Evolutionary conservation across 2,329 filamentous ascomycete genomes (phyloP).

Genomic region (Aspergillus sp.): DNA sequence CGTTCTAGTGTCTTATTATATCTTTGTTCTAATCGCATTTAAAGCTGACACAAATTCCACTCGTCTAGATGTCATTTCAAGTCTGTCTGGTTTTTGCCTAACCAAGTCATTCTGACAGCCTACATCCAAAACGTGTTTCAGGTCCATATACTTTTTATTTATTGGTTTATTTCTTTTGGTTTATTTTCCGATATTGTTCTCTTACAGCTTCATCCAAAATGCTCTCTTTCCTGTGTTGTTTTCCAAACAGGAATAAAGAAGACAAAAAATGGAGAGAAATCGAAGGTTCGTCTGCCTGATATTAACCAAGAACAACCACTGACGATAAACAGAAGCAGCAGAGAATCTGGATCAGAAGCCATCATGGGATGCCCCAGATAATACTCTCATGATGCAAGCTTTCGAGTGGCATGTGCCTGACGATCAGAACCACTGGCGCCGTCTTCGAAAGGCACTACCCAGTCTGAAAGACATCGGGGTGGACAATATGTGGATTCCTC

Average conservation of each 20-base stretch:
- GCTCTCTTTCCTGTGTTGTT: slow-evolving; percentile 6
- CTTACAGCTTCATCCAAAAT: slow-evolving; percentile 6
- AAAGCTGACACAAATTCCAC: no score
- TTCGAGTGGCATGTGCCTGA: slow-evolving; percentile 70
- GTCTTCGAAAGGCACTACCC: slow-evolving; percentile 50
- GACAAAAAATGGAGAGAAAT: slow-evolving; percentile 16
- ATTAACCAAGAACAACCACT: neutral
- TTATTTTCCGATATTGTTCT: neutral
- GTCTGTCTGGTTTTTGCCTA: no score
- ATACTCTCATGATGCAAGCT: slow-evolving; percentile 58
- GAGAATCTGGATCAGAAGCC: slow-evolving; percentile 18
- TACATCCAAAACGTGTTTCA: no score
- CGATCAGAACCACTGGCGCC: slow-evolving; percentile 57
- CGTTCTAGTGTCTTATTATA: no score
- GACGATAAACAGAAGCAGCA: slow-evolving; percentile 16
- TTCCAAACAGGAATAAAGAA: slow-evolving; percentile 8
- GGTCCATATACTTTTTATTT: neutral
- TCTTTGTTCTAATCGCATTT: no score
- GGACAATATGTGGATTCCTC: slow-evolving; percentile 63
- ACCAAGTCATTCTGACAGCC: no score
- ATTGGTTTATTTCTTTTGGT: neutral
- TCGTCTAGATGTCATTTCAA: no score
- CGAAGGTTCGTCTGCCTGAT: slow-evolving; percentile 13
- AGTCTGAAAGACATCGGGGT: slow-evolving; percentile 57
- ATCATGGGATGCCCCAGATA: slow-evolving; percentile 30